These are phyloP conservation scores for Phytopythium ostracodes DNA, from an alignment of 352 stramenopile species.

Conservation along the genomic window DNA sequence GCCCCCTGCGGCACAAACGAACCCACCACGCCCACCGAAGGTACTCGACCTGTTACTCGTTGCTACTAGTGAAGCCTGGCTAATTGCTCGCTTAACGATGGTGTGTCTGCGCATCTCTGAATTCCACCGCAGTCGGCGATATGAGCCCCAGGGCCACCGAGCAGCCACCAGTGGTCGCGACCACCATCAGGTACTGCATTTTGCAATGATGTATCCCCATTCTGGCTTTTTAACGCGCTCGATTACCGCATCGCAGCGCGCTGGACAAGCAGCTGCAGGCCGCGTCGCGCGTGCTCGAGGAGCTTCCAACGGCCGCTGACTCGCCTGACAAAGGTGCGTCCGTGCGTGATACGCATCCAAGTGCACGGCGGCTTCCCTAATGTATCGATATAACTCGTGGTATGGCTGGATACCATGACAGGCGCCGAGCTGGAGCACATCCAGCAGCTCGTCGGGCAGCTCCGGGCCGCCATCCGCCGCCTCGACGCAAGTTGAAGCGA, in stretches of 20 bases:
- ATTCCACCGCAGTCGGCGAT: neutral
- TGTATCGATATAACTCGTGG: neutral
- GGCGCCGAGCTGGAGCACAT: slow-evolving; percentile 37
- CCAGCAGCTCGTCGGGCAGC: slow-evolving; percentile 26
- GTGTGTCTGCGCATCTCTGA: neutral
- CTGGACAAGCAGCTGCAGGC: slow-evolving; percentile 8
- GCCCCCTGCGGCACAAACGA: neutral
- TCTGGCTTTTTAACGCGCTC: neutral
- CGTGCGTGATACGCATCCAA: too few species aligned
- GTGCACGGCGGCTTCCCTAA: too few species aligned
- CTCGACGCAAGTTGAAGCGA: slow-evolving; percentile 9
- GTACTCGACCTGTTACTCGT: neutral
- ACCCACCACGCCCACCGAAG: neutral
- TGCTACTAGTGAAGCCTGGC: too few species aligned
- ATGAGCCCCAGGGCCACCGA: neutral
- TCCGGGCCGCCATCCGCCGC: slow-evolving; percentile 26
- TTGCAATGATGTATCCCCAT: neutral
- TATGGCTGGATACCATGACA: neutral
- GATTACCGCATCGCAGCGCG: neutral
- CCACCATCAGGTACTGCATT: slow-evolving; percentile 21
- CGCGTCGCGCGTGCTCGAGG: slow-evolving; percentile 10
- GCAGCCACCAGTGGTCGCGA: slow-evolving; percentile 5
- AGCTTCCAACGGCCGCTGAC: neutral
- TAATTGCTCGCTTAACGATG: neutral
- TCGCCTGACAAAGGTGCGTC: slow-evolving; percentile 2